Evolutionary conservation across 2,329 filamentous ascomycete species (phyloP), one percentile per base, ranked within the genome.

Genomic region (Cadophora luteo-olivacea): DNA sequence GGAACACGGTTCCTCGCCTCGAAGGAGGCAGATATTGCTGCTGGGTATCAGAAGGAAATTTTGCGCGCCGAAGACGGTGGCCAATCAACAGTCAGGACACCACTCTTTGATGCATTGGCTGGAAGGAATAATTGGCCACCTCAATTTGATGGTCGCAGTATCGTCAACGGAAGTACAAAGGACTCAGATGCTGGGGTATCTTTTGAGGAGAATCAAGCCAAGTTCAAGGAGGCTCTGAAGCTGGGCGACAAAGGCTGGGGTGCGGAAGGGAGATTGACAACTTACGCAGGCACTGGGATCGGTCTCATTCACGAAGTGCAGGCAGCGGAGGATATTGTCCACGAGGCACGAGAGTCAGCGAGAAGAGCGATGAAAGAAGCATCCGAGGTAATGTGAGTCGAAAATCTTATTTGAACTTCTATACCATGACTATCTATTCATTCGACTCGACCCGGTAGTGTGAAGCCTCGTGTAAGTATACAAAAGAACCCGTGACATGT

Each of bases 61-160:
- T 49, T 86, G 1, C 67, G 75, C 0, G 80, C 82, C 1, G 75
- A 58, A 0, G 85, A 87, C 73, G 85, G 84, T 0, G 85, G 84
- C 0, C 75, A 80, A 54, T 80, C 70, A 4, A 87, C 85, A 0
- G 79, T 80, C 5, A 73, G 84, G 51, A 82, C 81, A 2, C 82
- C 81, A 52, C 74, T 86, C 0, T 87, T 85, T 73, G 84, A 87
- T 75, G 72, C 74, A 3, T 72, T 86, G 5, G 75, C 86, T 2
- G 86, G 86, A 0, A 89, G 85, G 0, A 81, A 79, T 19, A 82
- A 81, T 2, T 90, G 88, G 88, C 86, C 87, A 1, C 75, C 77
- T 41, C 77, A 78, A 22, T 89, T 88, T 74, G 83, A 86, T 75
- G 87, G 83, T 1, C 79, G 88, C 9, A 85, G 84, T 0, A 78